Percentiles rank a stretch among this genome's conserved stretches.
These are phyloP conservation scores for Dactylellina parvicollis DNA, from an alignment of 2,329 filamentous ascomycete species.

Conservation along the genomic window DNA sequence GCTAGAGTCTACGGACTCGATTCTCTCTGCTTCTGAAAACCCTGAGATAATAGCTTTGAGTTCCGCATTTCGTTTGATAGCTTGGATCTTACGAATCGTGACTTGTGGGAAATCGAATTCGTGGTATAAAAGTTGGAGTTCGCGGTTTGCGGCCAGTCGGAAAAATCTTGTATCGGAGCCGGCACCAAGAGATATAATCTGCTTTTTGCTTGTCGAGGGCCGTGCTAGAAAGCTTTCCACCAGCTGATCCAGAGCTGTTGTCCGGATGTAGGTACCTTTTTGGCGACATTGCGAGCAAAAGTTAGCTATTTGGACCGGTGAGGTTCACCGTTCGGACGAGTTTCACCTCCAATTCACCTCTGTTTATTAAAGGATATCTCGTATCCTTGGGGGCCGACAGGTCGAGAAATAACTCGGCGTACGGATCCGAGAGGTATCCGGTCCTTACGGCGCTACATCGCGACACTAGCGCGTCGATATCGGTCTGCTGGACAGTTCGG, in stretches of 20 bases:
- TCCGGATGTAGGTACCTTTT: constrained; percentile 90
- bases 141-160: constrained; percentile 69
- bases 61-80: constrained; percentile 42
- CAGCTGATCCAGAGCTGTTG: constrained; percentile 80
- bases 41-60: constrained; percentile 42
- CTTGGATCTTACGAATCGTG: constrained; percentile 56
- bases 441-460: constrained; percentile 86
- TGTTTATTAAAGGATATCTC: constrained; percentile 89
- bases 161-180: constrained; percentile 93
- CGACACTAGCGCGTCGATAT: constrained; percentile 88
- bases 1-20: not conserved
- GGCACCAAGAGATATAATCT: constrained; percentile 91
- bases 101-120: constrained; percentile 82
- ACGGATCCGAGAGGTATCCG: constrained; percentile 85
- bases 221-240: constrained; percentile 74
- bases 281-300: constrained; percentile 1
- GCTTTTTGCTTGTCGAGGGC: constrained; percentile 65
- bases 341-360: constrained; percentile 69
- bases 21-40: not conserved
- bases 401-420: constrained; percentile 75
- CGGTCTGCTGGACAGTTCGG: constrained; percentile 83
- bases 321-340: not conserved
- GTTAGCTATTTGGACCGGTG: not conserved
- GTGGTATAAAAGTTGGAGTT: constrained; percentile 74
- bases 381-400: constrained; percentile 63